Conservation (phyloP, 2,329 filamentous ascomycete genomes). For the Ilyonectria sp. region DNA sequence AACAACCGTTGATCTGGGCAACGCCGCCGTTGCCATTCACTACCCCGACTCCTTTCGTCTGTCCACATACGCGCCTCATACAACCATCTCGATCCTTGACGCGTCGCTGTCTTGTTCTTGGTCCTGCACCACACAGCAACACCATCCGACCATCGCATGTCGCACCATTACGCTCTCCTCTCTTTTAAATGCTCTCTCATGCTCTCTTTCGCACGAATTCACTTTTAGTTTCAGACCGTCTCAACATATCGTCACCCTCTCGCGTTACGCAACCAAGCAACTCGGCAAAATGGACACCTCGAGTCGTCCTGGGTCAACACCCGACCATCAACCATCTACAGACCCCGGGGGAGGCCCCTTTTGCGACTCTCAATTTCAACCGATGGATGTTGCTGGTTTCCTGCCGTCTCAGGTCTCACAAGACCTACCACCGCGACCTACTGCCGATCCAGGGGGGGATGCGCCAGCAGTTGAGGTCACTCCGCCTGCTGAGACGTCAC, state of each 20-base stretch:
- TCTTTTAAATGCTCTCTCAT: neutral
- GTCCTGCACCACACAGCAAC: neutral
- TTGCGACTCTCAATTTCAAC: neutral
- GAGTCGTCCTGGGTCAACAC: neutral
- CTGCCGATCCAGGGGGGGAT: neutral
- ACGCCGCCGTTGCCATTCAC: neutral
- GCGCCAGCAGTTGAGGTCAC: neutral
- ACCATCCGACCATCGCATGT: neutral
- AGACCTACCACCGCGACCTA: too few species aligned
- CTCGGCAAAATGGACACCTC: neutral
- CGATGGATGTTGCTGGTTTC: neutral
- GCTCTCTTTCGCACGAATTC: neutral
- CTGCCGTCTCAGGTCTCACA: neutral
- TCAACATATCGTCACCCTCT: neutral
- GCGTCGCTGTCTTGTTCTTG: slow-evolving; percentile 10
- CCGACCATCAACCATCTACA: neutral
- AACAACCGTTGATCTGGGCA: neutral
- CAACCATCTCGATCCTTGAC: neutral
- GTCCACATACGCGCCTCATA: neutral
- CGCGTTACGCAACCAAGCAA: neutral
- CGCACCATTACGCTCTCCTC: neutral
- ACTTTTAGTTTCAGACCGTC: neutral
- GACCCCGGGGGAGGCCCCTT: neutral
- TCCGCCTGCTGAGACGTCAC: too few species aligned
- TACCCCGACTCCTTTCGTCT: neutral